These are phyloP conservation scores for Rhododendron simsii DNA, from an alignment of 148 eudicot genomes.

Conservation along the genomic window DNA sequence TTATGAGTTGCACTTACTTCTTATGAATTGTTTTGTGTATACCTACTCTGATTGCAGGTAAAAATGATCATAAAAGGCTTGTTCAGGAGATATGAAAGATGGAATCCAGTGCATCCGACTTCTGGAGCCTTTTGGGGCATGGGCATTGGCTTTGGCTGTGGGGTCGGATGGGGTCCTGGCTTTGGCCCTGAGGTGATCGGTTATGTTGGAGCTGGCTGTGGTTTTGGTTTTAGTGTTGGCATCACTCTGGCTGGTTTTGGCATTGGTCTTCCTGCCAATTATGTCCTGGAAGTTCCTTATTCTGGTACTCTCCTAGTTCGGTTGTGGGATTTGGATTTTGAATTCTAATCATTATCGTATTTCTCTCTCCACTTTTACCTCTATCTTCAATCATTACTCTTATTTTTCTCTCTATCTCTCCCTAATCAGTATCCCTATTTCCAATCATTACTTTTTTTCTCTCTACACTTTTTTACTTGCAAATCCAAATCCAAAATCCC, in stretches of 20 bases:
- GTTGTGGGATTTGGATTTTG: too few species aligned
- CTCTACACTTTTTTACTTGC: too few species aligned
- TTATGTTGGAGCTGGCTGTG: conserved; percentile 98
- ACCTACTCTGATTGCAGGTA: conserved; percentile 38
- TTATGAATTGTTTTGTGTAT: not conserved
- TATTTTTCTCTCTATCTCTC: too few species aligned
- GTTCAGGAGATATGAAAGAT: conserved; percentile 71
- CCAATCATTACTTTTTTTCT: too few species aligned
- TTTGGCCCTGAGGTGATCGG: conserved; percentile 98
- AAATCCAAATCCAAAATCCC: too few species aligned
- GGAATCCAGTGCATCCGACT: conserved; percentile 99
- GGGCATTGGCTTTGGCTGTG: conserved; percentile 94
- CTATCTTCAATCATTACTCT: too few species aligned
- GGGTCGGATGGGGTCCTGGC: conserved; percentile 99
- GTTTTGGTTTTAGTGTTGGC: conserved; percentile 86
- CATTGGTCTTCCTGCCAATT: conserved; percentile 85
- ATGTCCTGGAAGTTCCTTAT: conserved; percentile 52
- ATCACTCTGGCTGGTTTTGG: conserved; percentile 86
- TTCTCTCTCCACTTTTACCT: too few species aligned
- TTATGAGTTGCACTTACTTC: not conserved
- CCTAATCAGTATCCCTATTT: too few species aligned
- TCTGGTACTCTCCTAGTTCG: conserved; percentile 37
- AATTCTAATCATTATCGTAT: too few species aligned
- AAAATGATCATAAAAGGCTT: conserved; percentile 81
- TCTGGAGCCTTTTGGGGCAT: conserved; percentile 96